A percentile compares a stretch with the other conserved stretches of the same genome.
Evolutionary conservation across 2,329 filamentous ascomycete genomes (phyloP).

Genomic region (Coniochaeta sp.): DNA sequence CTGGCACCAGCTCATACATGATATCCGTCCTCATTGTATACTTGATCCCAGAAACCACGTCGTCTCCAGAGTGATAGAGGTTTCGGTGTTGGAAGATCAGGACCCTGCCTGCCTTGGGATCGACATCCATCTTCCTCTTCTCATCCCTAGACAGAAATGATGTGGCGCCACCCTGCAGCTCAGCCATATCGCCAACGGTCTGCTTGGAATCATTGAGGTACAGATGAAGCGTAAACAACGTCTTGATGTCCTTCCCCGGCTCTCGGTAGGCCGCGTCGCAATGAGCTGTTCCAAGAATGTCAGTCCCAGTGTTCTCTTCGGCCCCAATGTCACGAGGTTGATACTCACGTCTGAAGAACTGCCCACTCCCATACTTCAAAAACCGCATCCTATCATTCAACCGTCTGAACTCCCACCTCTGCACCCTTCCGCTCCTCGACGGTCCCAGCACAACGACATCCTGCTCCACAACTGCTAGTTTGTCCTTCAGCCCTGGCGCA

Average conservation of each 20-base stretch:
- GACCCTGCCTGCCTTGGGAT: constrained; percentile 49
- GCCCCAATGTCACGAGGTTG: constrained; percentile 11
- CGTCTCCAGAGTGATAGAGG: constrained; percentile 45
- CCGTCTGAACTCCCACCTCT: constrained; percentile 35
- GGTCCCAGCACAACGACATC: constrained; percentile 23
- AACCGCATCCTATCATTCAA: constrained; percentile 71
- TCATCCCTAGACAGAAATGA: constrained; percentile 39
- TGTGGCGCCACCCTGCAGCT: constrained; percentile 46
- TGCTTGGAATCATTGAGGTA: constrained; percentile 43
- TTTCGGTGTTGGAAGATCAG: constrained; percentile 50
- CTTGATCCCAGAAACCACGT: constrained; percentile 43
- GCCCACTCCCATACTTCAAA: constrained; percentile 61
- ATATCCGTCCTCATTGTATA: constrained; percentile 51
- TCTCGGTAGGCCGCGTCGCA: constrained; percentile 59
- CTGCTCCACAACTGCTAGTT: constrained; percentile 26
- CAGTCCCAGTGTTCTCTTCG: background rate
- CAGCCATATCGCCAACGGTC: constrained; percentile 23
- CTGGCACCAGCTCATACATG: constrained; percentile 30
- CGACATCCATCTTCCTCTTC: constrained; percentile 38
- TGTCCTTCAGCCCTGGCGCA: constrained; percentile 31
- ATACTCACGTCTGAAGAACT: constrained; percentile 57
- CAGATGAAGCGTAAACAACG: constrained; percentile 48
- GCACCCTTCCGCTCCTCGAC: constrained; percentile 18
- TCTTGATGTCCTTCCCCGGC: constrained; percentile 30
- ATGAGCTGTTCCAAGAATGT: constrained; percentile 43